Evolutionary conservation across 441 rosid genomes (phyloP), one percentile per base, ranked within the genome.

Genomic region (Gossypium davidsonii): DNA sequence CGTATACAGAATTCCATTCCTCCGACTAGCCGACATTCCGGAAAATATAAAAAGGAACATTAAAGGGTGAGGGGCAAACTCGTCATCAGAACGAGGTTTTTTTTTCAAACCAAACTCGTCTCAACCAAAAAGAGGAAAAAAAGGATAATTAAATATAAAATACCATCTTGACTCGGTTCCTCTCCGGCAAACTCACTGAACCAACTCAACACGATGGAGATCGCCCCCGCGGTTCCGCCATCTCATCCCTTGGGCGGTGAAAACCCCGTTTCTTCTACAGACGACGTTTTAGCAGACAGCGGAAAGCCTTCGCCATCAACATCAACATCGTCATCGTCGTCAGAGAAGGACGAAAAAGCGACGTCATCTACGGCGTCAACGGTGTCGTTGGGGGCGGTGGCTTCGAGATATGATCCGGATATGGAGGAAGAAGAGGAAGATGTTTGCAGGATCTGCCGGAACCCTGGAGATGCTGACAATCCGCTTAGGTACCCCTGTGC

Each of bases 361-460:
- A 78, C 79, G 15, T 70, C 83, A 20, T 28, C 71, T 37, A 26
- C 44, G 74, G 81, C 71, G 67, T 44, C 71, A 5, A 59, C 53
- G 76, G 42, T 18, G 17, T 64, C 74, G 58, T 63, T 78, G 76
- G 72, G 82, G 55, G 62, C 77, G 26, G 80, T 64, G 52, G 3
- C 18, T 37, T 73, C 77, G 53, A 87, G 77, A 78, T 79, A 65
- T 76, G 92, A 83, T 25, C 84, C 58, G 79, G 7, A 15, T 25
- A 17, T 71, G 74, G 91, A 87, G 10, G 98, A 95, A 34, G 97
- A 87, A 23, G 61, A 95, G 83, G 99, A 84, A 82, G 99, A 95
- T 68, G 98, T 93, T 9, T 95, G 99, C 89, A 85, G 99, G 95
- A 95, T 95, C 91, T 95, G 99, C 71, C 80, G 99, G 79, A 95